Conservation (phyloP, 768 basidiomycete species). For the Boletus insuetus region DNA sequence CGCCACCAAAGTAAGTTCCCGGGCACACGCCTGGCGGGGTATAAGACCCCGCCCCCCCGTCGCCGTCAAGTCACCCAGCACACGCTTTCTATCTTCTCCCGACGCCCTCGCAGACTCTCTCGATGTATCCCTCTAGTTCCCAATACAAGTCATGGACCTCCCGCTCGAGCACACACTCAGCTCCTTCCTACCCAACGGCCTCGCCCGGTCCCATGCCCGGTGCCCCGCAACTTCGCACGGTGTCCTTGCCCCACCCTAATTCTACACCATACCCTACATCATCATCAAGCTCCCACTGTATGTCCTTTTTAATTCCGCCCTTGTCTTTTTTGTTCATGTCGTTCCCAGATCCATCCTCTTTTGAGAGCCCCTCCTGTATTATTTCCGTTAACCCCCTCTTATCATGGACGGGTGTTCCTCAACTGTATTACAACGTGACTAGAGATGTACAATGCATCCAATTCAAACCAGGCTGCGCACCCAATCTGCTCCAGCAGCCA, state of each 20-base stretch:
- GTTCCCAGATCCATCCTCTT: constrained; percentile 12
- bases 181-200: constrained; percentile 10
- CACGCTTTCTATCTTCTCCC: background rate
- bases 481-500: constrained; percentile 15
- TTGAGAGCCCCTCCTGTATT: constrained; percentile 13
- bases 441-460: constrained; percentile 25
- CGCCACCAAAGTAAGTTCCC: constrained; percentile 20
- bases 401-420: constrained; percentile 16
- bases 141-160: constrained; percentile 24
- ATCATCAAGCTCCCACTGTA: constrained; percentile 20
- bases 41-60: constrained; percentile 24
- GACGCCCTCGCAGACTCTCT: constrained; percentile 1
- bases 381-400: constrained; percentile 26
- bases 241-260: constrained; percentile 33
- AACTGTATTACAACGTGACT: constrained; percentile 25
- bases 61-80: constrained; percentile 23
- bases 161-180: constrained; percentile 1
- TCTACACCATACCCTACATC: constrained; percentile 15
- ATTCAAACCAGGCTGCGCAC: constrained; percentile 15
- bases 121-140: constrained; percentile 24
- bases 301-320: background rate
- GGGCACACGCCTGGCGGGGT: constrained; percentile 15
- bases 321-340: background rate
- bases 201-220: constrained; percentile 23
- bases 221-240: constrained; percentile 27